Base-by-base conservation (phyloP, 148 eudicot genomes). In the Rhododendron henanense region DNA sequence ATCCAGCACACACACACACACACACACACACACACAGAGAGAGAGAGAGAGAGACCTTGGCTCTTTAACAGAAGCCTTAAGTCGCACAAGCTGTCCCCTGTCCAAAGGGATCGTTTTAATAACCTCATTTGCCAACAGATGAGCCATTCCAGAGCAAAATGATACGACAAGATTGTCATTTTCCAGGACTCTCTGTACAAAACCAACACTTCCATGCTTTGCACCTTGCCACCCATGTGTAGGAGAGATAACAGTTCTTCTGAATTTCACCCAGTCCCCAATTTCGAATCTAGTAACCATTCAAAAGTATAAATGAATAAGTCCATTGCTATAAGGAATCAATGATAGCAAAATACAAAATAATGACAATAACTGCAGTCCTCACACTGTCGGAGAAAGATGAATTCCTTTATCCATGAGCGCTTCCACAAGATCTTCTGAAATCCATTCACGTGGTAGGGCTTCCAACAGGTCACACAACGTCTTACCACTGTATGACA, bases 381-480 rank as follows among this genome's bases (percentile, higher is more conserved):
- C 98, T 93, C 92, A 96, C 98, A 90, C 88, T 84, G 98, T 96
- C 81, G 94, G 94, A 88, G 95, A 94, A 85, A 96, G 89, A 85
- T 93, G 93, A 86, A 94, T 92, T 85, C 95, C 95, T 90, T 90
- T 93, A 88, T 88, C 88, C 61, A 71, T 35, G 81, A 96, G 93
- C 73, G 96, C 95, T 85, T 96, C 98, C 93, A 92, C 91, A 83
- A 96, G 89, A 86, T 94, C 95, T 90, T 94, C 98, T 37, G 98
- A 94, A 87, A 96, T 93, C 98, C 98, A 96, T 88, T 96, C 98
- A 74, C 98, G 93, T 19, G 98, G 98, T 87, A 96, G 96, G 83
- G 94, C 92, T 92, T 96, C 98, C 90, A 96, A 90, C 85, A 92
- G 95, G 88, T 96, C 98, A 81, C 95, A 84, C 45, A 94, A 87